A percentile compares a stretch with the other conserved stretches of the same genome.
These are phyloP conservation scores for Lasiosphaeria hispida DNA, from an alignment of 495 filamentous ascomycete species.

Conservation along the genomic window DNA sequence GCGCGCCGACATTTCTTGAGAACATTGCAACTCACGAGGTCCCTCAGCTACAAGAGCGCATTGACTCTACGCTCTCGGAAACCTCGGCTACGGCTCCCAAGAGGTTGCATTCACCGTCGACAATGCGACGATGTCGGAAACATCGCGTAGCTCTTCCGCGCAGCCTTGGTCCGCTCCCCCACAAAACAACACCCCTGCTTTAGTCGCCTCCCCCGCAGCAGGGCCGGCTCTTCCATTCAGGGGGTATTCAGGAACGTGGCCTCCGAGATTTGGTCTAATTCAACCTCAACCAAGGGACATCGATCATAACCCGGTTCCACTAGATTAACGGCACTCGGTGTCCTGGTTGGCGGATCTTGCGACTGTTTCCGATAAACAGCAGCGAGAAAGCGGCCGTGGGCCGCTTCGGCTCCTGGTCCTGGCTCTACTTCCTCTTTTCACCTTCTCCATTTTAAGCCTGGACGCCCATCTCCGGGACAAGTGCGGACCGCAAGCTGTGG, in stretches of 20 bases:
- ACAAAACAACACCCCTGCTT: constrained; percentile 16
- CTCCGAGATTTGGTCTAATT: constrained; percentile 27
- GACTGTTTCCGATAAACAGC: constrained; percentile 22
- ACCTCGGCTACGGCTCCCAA: constrained; percentile 13
- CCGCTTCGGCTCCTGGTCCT: constrained; percentile 15
- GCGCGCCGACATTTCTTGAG: neutral
- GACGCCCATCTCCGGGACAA: neutral
- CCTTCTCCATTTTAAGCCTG: neutral
- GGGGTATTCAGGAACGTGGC: constrained; percentile 33
- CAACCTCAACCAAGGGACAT: constrained; percentile 24
- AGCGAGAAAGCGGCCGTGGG: neutral
- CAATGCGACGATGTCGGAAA: constrained; percentile 30
- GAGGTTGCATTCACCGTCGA: constrained; percentile 10
- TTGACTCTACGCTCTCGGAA: constrained; percentile 13
- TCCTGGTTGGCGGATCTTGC: constrained; percentile 30
- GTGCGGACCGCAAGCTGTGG: neutral
- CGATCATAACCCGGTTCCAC: constrained; percentile 26
- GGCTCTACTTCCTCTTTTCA: constrained; percentile 5
- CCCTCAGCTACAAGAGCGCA: neutral
- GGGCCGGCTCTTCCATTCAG: constrained; percentile 29
- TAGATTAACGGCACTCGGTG: constrained; percentile 5
- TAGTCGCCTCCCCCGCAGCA: constrained; percentile 22
- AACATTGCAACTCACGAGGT: neutral
- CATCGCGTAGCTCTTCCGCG: constrained; percentile 26
- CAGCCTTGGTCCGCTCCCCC: constrained; percentile 14